These are phyloP conservation scores for Candida verbasci DNA, from an alignment of 805 yeast species.

Conservation along the genomic window DNA sequence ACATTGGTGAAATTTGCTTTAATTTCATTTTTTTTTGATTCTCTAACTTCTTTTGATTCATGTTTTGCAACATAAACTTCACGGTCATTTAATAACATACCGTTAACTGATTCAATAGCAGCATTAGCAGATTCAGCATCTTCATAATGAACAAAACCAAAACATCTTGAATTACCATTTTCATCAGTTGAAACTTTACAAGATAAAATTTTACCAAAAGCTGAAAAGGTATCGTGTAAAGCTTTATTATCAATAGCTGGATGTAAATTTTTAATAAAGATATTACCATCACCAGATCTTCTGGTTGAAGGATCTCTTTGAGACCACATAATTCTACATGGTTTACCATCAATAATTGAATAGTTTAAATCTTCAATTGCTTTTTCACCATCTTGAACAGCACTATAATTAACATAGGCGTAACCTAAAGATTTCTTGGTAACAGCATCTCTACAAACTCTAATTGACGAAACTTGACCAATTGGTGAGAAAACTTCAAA, in stretches of 20 bases:
- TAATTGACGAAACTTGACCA: constrained; percentile 93
- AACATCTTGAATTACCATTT: constrained; percentile 87
- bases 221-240: constrained; percentile 94
- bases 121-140: constrained; percentile 86
- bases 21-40: constrained; percentile 84
- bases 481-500: constrained; percentile 92
- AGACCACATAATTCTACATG: constrained; percentile 99
- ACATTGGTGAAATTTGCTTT: constrained; percentile 94
- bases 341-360: constrained; percentile 86
- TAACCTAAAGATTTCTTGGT: constrained; percentile 96
- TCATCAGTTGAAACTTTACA: constrained; percentile 97
- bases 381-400: constrained; percentile 82
- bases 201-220: constrained; percentile 92
- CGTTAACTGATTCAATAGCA: constrained; percentile 96
- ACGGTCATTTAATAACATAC: constrained; percentile 95
- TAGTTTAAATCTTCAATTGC: constrained; percentile 96
- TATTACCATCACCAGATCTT: constrained; percentile 93
- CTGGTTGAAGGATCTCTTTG: constrained; percentile 97
- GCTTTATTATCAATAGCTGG: constrained; percentile 99
- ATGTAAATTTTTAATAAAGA: constrained; percentile 96
- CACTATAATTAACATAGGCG: constrained; percentile 95
- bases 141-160: constrained; percentile 97
- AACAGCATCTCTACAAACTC: constrained; percentile 98
- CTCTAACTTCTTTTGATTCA: constrained; percentile 88
- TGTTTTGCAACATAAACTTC: constrained; percentile 96